Base-by-base conservation (phyloP, 176 grass and related monocot species). In the Microstegium vimineum region DNA sequence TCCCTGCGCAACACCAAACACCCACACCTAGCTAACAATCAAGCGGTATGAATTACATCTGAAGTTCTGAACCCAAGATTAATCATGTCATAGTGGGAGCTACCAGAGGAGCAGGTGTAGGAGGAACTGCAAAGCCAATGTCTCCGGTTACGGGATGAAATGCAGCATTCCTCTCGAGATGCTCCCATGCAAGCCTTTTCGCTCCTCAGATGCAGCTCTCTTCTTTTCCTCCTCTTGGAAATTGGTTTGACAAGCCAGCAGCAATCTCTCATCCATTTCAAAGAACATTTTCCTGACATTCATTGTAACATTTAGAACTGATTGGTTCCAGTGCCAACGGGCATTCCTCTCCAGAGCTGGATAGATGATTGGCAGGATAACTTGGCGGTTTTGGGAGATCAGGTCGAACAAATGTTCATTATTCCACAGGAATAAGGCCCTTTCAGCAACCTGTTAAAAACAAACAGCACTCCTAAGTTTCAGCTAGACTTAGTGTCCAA, bases 231-330 rank as follows among this genome's bases (percentile, higher is more conserved):
- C 91, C 74, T 93, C 93, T 86, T 88, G 82, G 45, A 99, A 99
- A 69, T 90, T 95, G 12, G 77, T 94, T 74, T 99, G 83, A 49
- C 96, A 99, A 80, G 89, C 80, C 71, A 95, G 78, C 45, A 99
- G 80, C 36, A 99, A 82, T 42, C 86, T 87, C 72, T 95, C 93
- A 30, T 99, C 96, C 93, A 99, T 99, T 34, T 95, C 91, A 2
- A 71, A 77, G 82, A 99, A 92, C 89, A 95, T 95, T 80, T 99
- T 99, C 73, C 87, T 89, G 16, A 95, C 91, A 76, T 95, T 99
- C 83, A 86, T 90, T 74, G 96, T 95, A 73, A 92, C 75, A 73
- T 91, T 95, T 57, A 95, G 87, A 86, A 99, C 93, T 25, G 96
- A 91, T 41, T 94, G 91, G 66, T 94, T 99, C 96, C 96, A 99